phyloP scores from a whole-genome alignment of 352 stramenopile species.

The Globisporangium nagaii region DNA sequence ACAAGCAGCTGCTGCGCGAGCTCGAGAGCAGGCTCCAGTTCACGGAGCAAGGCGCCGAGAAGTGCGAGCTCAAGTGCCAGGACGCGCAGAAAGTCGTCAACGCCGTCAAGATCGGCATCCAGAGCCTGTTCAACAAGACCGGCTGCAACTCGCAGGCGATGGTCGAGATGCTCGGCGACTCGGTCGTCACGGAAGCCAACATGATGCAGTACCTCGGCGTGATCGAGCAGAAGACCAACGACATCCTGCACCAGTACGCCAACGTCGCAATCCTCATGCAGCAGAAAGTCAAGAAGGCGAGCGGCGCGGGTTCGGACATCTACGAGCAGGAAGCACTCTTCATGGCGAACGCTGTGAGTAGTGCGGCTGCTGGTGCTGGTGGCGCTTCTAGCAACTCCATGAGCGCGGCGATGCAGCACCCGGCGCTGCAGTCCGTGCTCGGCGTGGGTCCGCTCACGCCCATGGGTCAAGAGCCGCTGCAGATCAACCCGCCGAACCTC shows the following conservation, averaged over 20 bases:
- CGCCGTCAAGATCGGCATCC: slow-evolving; percentile 82
- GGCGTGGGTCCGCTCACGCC: slow-evolving; percentile 79
- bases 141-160: slow-evolving; percentile 79
- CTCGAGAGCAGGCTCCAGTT: slow-evolving; percentile 77
- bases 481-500: slow-evolving; percentile 92
- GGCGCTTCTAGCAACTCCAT: too few species aligned
- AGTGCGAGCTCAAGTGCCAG: slow-evolving; percentile 89
- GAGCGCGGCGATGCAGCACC: slow-evolving; percentile 14
- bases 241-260: slow-evolving; percentile 88
- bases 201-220: slow-evolving; percentile 94
- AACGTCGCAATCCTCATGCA: slow-evolving; percentile 37
- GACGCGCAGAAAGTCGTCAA: slow-evolving; percentile 87
- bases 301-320: slow-evolving; percentile 14
- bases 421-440: slow-evolving; percentile 64
- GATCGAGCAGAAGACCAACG: slow-evolving; percentile 93
- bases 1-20: slow-evolving; percentile 87
- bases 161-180: slow-evolving; percentile 83
- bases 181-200: slow-evolving; percentile 91
- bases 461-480: slow-evolving; percentile 87
- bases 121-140: slow-evolving; percentile 72
- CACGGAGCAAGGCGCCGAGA: slow-evolving; percentile 80
- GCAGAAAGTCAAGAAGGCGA: slow-evolving; percentile 20
- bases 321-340: slow-evolving; percentile 43
- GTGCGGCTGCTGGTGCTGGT: slow-evolving; percentile 6
- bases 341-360: slow-evolving; percentile 14